A percentile compares a stretch with the other conserved stretches of the same genome.
Evolutionary conservation across 2,329 filamentous ascomycete genomes (phyloP).

Genomic region (Stagonosporopsis tanaceti): DNA sequence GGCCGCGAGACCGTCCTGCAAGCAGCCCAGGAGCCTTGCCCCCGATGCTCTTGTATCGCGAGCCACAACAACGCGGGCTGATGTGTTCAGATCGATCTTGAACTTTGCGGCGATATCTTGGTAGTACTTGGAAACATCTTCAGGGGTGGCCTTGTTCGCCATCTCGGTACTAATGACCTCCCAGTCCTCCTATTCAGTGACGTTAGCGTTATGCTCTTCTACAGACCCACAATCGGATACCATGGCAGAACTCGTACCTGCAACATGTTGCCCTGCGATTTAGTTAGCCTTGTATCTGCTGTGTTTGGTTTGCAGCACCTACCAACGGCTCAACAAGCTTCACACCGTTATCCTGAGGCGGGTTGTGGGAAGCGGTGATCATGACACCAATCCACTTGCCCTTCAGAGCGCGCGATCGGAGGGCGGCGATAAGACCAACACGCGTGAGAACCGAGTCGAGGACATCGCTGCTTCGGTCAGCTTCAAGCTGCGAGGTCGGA

Average conservation of each 20-base stretch:
- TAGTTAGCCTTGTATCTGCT: conserved; percentile 26
- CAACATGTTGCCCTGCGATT: conserved; percentile 82
- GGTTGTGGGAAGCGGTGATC: conserved; percentile 73
- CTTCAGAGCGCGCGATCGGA: conserved; percentile 88
- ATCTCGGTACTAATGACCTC: conserved; percentile 87
- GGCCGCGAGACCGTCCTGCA: conserved; percentile 80
- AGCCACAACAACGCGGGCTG: conserved; percentile 85
- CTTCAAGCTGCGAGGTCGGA: conserved; percentile 27
- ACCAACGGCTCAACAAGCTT: conserved; percentile 92
- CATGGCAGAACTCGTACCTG: conserved; percentile 50
- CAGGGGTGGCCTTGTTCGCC: conserved; percentile 81
- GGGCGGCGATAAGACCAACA: conserved; percentile 85
- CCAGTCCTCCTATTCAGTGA: conserved; percentile 72
- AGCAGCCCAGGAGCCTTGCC: conserved; percentile 78
- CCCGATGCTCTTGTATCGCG: conserved; percentile 94
- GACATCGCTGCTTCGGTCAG: conserved; percentile 66
- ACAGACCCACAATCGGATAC: background rate
- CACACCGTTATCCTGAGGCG: conserved; percentile 70
- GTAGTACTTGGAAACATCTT: conserved; percentile 79
- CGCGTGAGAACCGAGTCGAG: conserved; percentile 93
- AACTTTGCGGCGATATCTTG: conserved; percentile 67
- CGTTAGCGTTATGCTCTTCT: conserved; percentile 24
- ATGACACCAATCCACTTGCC: conserved; percentile 91
- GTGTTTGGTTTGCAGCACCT: conserved; percentile 27
- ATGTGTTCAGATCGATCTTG: conserved; percentile 71